Base-by-base conservation (phyloP, 2,329 filamentous ascomycete species). In the Corynespora cassiicola region DNA sequence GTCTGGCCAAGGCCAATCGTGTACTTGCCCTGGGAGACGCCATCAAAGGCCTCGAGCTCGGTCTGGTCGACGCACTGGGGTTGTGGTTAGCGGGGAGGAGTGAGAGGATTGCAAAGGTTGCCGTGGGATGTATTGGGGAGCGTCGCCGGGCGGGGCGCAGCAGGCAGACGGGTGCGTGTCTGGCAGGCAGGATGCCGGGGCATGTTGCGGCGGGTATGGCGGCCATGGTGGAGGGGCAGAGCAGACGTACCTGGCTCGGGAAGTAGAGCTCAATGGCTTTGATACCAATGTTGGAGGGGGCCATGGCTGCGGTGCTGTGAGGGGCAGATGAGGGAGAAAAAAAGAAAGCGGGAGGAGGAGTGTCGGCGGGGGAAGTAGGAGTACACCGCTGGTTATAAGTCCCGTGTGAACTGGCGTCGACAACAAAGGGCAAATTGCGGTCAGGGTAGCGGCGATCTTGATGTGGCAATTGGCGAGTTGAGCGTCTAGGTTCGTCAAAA, bases 211-310 rank as follows among this genome's bases (percentile, higher is more conserved):
- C 15, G 8, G 8, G 27, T 14, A n/a, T 16, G 15, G 27, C 22
- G 22, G 8, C n/a, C 22, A 8, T 24, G 32, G 7, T 23, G 23
- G 34, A 25, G 14, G 22, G 31, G n/a, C n/a, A n/a, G n/a, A n/a
- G n/a, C n/a, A 15, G 25, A 66, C 72, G 52, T 64, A 72, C 74
- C 69, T 76, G 75, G 67, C 69, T 75, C 45, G 75, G 75, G 53
- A 78, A 75, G 69, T 78, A 78, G 35, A 78, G 68, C 70, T 78
- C 75, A 61, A 77, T 74, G 69, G 72, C 75, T 63, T 77, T 77
- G 69, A 78, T 77, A 50, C 75, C 75, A 45, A 78, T 71, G 61
- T 77, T 76, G 52, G 70, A 61, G 41, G 75, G 75, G 52, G 69
- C 66, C 73, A 75, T 76, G 52, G 19, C 60, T 63, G 47, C 38